Conservation (phyloP, 1,139 yeast genomes). For the Blastobotrys malaysiensis region DNA sequence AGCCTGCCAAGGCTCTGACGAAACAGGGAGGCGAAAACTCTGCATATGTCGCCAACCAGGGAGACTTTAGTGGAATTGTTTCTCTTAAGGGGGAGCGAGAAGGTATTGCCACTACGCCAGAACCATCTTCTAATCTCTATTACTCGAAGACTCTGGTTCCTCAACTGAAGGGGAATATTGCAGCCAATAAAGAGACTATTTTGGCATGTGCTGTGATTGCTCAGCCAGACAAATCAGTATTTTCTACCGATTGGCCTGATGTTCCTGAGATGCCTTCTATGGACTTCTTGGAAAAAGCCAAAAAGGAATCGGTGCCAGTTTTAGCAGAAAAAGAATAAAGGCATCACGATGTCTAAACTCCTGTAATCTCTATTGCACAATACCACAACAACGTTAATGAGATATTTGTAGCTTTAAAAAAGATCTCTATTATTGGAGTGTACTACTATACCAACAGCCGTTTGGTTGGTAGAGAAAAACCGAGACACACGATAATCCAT, state of each 20-base stretch:
- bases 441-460: too few species aligned
- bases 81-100: slow-evolving; percentile 13
- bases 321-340: neutral
- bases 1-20: neutral
- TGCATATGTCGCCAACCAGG: slow-evolving; percentile 13
- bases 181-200: slow-evolving; percentile 13
- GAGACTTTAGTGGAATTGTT: slow-evolving; percentile 18
- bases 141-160: slow-evolving; percentile 18
- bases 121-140: slow-evolving; percentile 15
- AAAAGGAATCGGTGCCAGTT: neutral
- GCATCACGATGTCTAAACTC: too few species aligned
- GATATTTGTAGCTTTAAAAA: too few species aligned
- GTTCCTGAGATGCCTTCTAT: neutral
- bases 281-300: neutral
- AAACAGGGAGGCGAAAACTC: neutral
- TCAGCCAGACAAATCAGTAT: slow-evolving; percentile 9
- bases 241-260: neutral
- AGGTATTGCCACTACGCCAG: slow-evolving; percentile 14
- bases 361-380: too few species aligned
- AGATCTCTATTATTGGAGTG: too few species aligned
- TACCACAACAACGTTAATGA: too few species aligned
- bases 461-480: too few species aligned
- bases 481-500: too few species aligned
- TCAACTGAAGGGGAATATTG: slow-evolving; percentile 15
- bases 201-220: slow-evolving; percentile 16